Base-by-base conservation (phyloP, 2,329 filamentous ascomycete species). In the Penicillium sp. region DNA sequence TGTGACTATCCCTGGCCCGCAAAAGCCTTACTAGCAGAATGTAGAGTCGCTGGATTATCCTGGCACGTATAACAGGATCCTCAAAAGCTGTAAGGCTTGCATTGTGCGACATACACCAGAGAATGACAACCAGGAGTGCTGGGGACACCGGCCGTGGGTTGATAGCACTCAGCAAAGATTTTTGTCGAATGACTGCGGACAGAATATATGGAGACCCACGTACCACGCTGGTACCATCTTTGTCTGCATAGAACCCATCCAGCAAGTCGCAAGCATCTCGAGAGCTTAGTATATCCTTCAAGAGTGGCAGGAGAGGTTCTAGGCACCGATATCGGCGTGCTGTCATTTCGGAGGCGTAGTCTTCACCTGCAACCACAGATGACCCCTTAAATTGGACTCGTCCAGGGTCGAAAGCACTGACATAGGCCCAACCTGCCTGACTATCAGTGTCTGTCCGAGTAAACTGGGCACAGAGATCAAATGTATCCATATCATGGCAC, bases 91-190 rank as follows among this genome's bases (percentile, higher is more conserved):
- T 76, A 54, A 80, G 80, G 56, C 83, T 81, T 1, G 81, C 80
- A 13, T 79, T 83, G 59, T 84, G 80, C 1, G 81, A 79, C 13
- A 79, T 77, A 50, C 78, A 80, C 78, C 82, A 84, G 0, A 84
- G 72, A 63, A 84, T 83, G 1, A 80, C 80, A 0, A 78, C 76
- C 6, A 84, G 69, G 7, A 84, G 70, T 1, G 82, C 80, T 0
- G 81, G 79, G 0, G 80, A 79, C 0, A 77, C 79, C 15, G 69
- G 71, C 29, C 82, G 75, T 1, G 81, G 80, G 45, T n/a, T 45
- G 80, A 75, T 0, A 81, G 70, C 7, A 84, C 71, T 75, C 0
- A 81, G 70, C 6, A 84, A 72, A 0, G 81, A 82, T 59, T 75
- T 75, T 63, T 78, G 81, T 21, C 81, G 76, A 51, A 83, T 78